Evolutionary conservation across 768 basidiomycete genomes (phyloP).

Genomic region (Boletus fagicola): DNA sequence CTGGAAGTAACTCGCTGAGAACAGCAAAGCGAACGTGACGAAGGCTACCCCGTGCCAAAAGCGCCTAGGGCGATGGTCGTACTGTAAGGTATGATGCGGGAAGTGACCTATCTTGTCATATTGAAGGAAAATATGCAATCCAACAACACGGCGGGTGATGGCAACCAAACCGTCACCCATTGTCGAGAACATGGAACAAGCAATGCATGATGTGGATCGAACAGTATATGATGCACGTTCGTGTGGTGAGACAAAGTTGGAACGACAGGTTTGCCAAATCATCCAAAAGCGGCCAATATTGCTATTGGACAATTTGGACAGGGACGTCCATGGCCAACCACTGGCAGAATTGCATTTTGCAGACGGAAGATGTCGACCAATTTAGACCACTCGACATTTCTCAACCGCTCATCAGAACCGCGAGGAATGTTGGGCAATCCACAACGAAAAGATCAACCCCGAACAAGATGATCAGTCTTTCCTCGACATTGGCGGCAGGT

Average conservation of each 20-base stretch:
- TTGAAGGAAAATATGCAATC: conserved; percentile 8
- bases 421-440: conserved; percentile 90
- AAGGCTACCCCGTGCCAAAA: conserved; percentile 2
- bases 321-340: too few species aligned
- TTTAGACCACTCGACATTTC: background rate
- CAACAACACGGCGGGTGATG: background rate
- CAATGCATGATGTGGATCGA: background rate
- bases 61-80: background rate
- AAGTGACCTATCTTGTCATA: conserved; percentile 4
- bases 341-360: conserved; percentile 4
- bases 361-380: background rate
- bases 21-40: conserved; percentile 16
- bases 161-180: background rate
- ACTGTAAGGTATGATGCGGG: background rate
- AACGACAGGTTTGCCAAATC: background rate
- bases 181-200: conserved; percentile 6
- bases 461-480: conserved; percentile 44
- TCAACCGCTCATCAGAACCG: background rate
- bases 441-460: conserved; percentile 3
- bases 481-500: conserved; percentile 78
- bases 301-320: background rate
- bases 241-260: conserved; percentile 11
- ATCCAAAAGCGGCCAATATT: conserved; percentile 7
- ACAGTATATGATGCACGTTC: conserved; percentile 26
- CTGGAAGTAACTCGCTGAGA: conserved; percentile 14